Evolutionary conservation across 352 stramenopile species (phyloP).

Genomic region (Halophytophthora batemanensis): DNA sequence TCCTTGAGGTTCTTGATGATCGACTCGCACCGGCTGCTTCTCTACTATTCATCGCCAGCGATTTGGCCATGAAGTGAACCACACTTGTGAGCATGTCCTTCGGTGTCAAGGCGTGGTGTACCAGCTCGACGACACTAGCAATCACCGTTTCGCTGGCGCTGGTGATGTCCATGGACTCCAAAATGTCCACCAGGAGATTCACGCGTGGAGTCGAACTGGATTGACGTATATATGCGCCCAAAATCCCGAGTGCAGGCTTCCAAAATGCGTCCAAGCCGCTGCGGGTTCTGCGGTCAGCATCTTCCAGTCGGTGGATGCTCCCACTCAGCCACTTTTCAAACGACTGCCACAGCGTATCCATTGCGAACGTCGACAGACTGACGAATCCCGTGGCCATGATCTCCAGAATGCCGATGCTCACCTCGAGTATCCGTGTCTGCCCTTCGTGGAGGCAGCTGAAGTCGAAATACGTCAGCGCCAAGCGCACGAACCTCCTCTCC

Average conservation of each 20-base stretch:
- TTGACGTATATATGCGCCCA: conserved; percentile 21
- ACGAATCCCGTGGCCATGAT: conserved; percentile 23
- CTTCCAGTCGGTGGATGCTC: conserved; percentile 16
- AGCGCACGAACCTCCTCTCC: conserved; percentile 35
- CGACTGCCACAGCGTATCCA: conserved; percentile 34
- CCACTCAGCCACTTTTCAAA: conserved; percentile 26
- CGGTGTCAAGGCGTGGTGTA: conserved; percentile 22
- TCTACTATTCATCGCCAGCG: conserved; percentile 7
- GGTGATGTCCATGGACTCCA: conserved; percentile 20
- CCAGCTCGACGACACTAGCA: conserved; percentile 18
- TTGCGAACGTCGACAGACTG: conserved; percentile 25
- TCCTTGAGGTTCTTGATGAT: conserved; percentile 9
- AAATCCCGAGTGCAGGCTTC: conserved; percentile 24
- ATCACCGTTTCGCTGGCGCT: conserved; percentile 10
- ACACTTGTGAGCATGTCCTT: conserved; percentile 27
- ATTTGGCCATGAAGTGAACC: conserved; percentile 20
- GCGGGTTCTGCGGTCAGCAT: conserved; percentile 9
- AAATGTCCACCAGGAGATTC: conserved; percentile 25
- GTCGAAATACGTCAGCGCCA: conserved; percentile 35
- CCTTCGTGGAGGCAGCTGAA: conserved; percentile 11
- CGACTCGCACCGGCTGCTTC: conserved; percentile 10
- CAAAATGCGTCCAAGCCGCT: conserved; percentile 16
- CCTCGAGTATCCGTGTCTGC: conserved; percentile 15
- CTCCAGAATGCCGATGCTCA: conserved; percentile 21
- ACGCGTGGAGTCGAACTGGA: conserved; percentile 15